Conservation (phyloP, 1,284 basidiomycete species). For the Malassezia slooffiae region DNA sequence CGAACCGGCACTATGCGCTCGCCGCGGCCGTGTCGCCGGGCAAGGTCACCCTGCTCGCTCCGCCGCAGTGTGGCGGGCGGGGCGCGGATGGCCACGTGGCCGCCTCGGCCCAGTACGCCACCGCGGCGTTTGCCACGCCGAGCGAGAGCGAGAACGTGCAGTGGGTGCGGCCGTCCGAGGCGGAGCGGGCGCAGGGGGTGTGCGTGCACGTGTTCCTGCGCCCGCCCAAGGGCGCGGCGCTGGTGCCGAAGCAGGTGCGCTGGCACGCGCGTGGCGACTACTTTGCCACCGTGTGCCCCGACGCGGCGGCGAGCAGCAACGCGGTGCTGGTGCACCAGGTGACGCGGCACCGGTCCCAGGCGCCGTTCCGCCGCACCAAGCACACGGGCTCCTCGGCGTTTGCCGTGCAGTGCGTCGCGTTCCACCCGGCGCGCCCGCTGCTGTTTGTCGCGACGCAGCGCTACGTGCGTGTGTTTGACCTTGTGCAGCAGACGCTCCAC, state of each 20-base stretch:
- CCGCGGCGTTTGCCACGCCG: slow-evolving; percentile 20
- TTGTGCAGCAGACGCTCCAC: slow-evolving; percentile 80
- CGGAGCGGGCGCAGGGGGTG: slow-evolving; percentile 51
- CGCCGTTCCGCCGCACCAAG: slow-evolving; percentile 72
- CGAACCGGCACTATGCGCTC: slow-evolving; percentile 68
- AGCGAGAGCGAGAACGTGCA: slow-evolving; percentile 47
- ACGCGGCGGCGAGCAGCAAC: slow-evolving; percentile 52
- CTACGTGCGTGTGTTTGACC: slow-evolving; percentile 88
- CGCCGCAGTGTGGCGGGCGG: slow-evolving; percentile 49
- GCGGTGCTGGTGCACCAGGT: slow-evolving; percentile 90
- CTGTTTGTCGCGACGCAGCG: slow-evolving; percentile 99
- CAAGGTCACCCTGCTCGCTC: slow-evolving; percentile 68
- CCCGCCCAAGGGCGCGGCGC: background rate
- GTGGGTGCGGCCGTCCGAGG: slow-evolving; percentile 51
- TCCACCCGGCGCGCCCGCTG: slow-evolving; percentile 86
- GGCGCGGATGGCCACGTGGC: slow-evolving; percentile 30
- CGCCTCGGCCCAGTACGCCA: slow-evolving; percentile 31
- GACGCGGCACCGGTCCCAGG: slow-evolving; percentile 83
- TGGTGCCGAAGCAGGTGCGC: slow-evolving; percentile 64
- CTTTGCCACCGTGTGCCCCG: slow-evolving; percentile 63
- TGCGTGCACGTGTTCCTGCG: slow-evolving; percentile 39
- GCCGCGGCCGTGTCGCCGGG: slow-evolving; percentile 67
- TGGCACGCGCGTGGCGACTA: slow-evolving; percentile 97
- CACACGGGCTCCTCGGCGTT: slow-evolving; percentile 59
- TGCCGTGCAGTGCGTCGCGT: slow-evolving; percentile 71